A percentile compares a stretch with the other conserved stretches of the same genome.
These are phyloP conservation scores for Huntiella abstrusa DNA, from an alignment of 2,329 filamentous ascomycete genomes.

Conservation along the genomic window DNA sequence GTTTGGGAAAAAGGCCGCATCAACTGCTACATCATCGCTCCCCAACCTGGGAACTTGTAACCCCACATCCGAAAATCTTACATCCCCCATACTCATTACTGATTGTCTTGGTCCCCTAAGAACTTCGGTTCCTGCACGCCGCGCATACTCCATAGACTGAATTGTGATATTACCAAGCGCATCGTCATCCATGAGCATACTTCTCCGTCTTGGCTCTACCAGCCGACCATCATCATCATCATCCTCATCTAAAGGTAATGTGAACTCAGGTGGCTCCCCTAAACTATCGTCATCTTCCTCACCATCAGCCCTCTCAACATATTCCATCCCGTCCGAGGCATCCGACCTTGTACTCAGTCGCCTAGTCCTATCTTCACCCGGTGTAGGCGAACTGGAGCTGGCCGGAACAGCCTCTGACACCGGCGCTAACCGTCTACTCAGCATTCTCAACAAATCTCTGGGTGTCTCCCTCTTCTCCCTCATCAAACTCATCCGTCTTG, in stretches of 20 bases:
- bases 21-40: slow-evolving; percentile 25
- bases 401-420: slow-evolving; percentile 25
- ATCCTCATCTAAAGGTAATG: slow-evolving; percentile 29
- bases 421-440: slow-evolving; percentile 35
- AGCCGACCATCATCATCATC: slow-evolving; percentile 33
- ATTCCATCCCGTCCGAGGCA: slow-evolving; percentile 12
- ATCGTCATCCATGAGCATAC: slow-evolving; percentile 38
- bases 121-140: slow-evolving; percentile 30
- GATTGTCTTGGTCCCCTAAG: slow-evolving; percentile 25
- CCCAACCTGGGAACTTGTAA: slow-evolving; percentile 16
- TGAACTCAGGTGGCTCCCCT: slow-evolving; percentile 33
- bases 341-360: background rate
- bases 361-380: slow-evolving; percentile 13
- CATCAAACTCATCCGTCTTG: slow-evolving; percentile 33
- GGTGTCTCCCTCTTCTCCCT: slow-evolving; percentile 38
- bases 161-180: slow-evolving; percentile 31
- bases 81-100: slow-evolving; percentile 34
- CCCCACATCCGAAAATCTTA: slow-evolving; percentile 34
- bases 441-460: slow-evolving; percentile 31
- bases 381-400: slow-evolving; percentile 26
- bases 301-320: slow-evolving; percentile 17
- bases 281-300: slow-evolving; percentile 33
- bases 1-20: slow-evolving; percentile 34
- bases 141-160: slow-evolving; percentile 40
- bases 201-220: slow-evolving; percentile 32